Percentiles rank a stretch among this genome's conserved stretches.
phyloP scores from a whole-genome alignment of 2,329 filamentous ascomycete genomes.

The Pyricularia sp. region DNA sequence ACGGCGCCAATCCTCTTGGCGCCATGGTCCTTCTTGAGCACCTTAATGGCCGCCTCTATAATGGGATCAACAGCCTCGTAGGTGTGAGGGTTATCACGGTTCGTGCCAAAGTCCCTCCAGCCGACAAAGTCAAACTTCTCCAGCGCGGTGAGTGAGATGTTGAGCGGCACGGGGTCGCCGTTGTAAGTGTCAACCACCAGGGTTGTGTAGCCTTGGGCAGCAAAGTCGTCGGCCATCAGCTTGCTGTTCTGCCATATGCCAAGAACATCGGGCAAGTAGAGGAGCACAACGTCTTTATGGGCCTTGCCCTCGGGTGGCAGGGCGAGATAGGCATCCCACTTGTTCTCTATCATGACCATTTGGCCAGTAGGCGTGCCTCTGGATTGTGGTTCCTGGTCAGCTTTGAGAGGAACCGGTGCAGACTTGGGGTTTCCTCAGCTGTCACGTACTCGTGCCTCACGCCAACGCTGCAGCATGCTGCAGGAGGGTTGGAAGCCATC shows the following conservation, averaged over 20 bases:
- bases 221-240: constrained; percentile 66
- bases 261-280: constrained; percentile 39
- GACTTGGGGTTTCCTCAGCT: not conserved
- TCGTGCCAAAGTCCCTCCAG: constrained; percentile 33
- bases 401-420: constrained; percentile 3
- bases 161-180: constrained; percentile 50
- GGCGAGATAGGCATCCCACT: constrained; percentile 41
- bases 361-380: constrained; percentile 40
- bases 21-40: constrained; percentile 45
- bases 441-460: constrained; percentile 43
- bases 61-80: constrained; percentile 34
- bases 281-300: constrained; percentile 31
- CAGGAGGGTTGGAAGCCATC: constrained; percentile 47
- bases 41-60: constrained; percentile 42
- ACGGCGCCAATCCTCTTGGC: constrained; percentile 52
- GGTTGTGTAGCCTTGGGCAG: constrained; percentile 61
- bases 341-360: constrained; percentile 32
- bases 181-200: constrained; percentile 64
- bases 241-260: constrained; percentile 50
- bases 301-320: constrained; percentile 29
- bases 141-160: constrained; percentile 25
- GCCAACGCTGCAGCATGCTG: constrained; percentile 41
- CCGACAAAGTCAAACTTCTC: constrained; percentile 28
- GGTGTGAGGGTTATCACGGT: constrained; percentile 41
- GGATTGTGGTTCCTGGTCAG: constrained; percentile 1